These are phyloP conservation scores for Eucalyptus victrix DNA, from an alignment of 345 rosid genomes.

Conservation along the genomic window DNA sequence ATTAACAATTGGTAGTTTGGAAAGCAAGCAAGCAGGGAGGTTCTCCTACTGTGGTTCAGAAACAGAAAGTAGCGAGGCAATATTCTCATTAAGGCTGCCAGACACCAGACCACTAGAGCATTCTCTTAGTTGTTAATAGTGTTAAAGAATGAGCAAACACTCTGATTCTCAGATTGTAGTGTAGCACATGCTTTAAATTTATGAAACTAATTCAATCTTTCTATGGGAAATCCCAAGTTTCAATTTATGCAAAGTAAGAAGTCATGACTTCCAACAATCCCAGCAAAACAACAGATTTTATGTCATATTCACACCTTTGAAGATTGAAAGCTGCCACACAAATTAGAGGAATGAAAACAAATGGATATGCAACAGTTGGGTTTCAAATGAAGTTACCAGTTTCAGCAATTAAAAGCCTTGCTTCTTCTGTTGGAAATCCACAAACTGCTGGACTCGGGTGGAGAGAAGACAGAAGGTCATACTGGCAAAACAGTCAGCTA, in stretches of 20 bases:
- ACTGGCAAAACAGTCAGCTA: slow-evolving; percentile 24
- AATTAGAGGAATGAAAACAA: neutral
- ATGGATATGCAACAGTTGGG: neutral
- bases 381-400: slow-evolving; percentile 26
- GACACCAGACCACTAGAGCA: neutral
- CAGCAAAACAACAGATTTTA: neutral
- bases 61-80: neutral
- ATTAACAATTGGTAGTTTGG: neutral
- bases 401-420: slow-evolving; percentile 62
- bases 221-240: neutral
- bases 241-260: neutral
- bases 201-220: neutral
- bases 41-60: neutral
- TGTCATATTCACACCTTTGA: neutral
- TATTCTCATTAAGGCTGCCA: neutral
- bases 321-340: neutral
- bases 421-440: slow-evolving; percentile 76
- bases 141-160: neutral
- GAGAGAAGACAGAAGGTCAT: slow-evolving; percentile 55
- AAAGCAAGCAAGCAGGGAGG: neutral
- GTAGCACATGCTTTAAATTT: neutral
- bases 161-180: neutral
- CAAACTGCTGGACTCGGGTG: slow-evolving; percentile 94
- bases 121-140: neutral
- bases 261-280: neutral